Evolutionary conservation across 2,329 filamentous ascomycete genomes (phyloP).

Genomic region (Sclerotinia minor): DNA sequence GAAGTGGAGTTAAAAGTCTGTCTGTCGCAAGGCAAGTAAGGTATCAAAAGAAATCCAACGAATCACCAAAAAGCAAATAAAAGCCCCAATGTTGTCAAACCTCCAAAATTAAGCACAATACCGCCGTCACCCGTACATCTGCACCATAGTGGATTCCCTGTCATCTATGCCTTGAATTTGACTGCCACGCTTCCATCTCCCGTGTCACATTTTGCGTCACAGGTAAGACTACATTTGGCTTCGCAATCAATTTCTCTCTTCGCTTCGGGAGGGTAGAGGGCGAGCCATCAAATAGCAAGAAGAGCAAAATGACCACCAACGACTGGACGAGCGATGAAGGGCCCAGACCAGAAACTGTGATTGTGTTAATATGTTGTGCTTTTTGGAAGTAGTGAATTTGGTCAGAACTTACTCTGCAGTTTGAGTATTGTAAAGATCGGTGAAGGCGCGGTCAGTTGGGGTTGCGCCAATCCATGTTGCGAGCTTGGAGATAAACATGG

Average conservation of each 20-base stretch:
- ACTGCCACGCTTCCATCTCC: neutral
- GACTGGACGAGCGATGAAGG: constrained; percentile 76
- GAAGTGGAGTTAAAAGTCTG: too few species aligned
- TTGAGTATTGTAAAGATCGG: constrained; percentile 75
- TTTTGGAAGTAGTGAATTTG: neutral
- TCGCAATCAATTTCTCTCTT: neutral
- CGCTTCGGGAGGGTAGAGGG: neutral
- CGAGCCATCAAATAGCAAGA: constrained; percentile 50
- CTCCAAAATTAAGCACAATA: neutral
- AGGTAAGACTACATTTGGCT: constrained; percentile 8
- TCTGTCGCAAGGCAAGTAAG: too few species aligned
- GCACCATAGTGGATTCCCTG: neutral
- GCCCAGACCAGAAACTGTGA: constrained; percentile 27
- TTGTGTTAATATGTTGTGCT: constrained; percentile 1
- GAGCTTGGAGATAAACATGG: constrained; percentile 67
- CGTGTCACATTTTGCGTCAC: neutral
- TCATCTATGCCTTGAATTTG: neutral
- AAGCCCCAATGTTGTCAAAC: neutral
- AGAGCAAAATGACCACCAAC: constrained; percentile 79
- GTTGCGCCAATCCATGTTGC: constrained; percentile 77
- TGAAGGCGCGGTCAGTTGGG: constrained; percentile 67
- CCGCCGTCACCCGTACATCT: neutral
- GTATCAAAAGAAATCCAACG: too few species aligned
- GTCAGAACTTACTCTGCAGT: constrained; percentile 58
- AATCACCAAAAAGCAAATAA: neutral